phyloP scores from a whole-genome alignment of 495 filamentous ascomycete genomes.

The Neurospora discreta region DNA sequence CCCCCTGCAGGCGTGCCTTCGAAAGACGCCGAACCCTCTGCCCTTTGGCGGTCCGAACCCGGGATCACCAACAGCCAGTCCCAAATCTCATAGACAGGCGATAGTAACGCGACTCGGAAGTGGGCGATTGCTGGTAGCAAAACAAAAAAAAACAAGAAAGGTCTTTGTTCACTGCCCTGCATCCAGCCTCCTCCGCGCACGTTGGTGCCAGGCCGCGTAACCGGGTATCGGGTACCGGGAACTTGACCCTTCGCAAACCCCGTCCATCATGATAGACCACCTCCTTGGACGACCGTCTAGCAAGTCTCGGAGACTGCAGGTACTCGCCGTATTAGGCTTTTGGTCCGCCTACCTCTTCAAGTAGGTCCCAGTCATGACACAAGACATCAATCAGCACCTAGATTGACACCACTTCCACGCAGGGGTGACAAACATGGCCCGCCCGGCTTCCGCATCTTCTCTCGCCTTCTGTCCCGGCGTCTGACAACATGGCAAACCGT shows the following conservation, averaged over 20 bases:
- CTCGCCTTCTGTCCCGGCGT: conserved; percentile 47
- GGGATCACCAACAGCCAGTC: background rate
- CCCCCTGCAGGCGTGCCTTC: background rate
- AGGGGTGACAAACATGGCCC: conserved; percentile 87
- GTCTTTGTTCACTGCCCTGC: background rate
- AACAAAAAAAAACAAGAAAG: no score
- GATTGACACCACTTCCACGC: background rate
- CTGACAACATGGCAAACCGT: conserved; percentile 85
- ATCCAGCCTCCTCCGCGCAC: background rate
- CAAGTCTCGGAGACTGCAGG: conserved; percentile 84
- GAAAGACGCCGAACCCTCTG: background rate
- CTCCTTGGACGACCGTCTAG: conserved; percentile 83
- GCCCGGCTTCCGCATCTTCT: conserved; percentile 60
- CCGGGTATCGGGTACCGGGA: background rate
- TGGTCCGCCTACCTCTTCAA: conserved; percentile 77
- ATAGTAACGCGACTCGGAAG: background rate
- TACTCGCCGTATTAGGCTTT: conserved; percentile 79
- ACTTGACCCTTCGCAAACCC: background rate
- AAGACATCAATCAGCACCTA: background rate
- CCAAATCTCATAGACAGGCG: background rate
- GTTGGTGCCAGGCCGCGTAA: background rate
- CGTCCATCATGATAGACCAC: conserved; percentile 55
- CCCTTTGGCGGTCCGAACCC: background rate
- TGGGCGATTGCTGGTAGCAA: background rate
- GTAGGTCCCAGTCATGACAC: conserved; percentile 30